Percentiles rank a stretch among this genome's conserved stretches.
Evolutionary conservation across 2,329 filamentous ascomycete species (phyloP).

Genomic region (Sporothrix variecibatus): DNA sequence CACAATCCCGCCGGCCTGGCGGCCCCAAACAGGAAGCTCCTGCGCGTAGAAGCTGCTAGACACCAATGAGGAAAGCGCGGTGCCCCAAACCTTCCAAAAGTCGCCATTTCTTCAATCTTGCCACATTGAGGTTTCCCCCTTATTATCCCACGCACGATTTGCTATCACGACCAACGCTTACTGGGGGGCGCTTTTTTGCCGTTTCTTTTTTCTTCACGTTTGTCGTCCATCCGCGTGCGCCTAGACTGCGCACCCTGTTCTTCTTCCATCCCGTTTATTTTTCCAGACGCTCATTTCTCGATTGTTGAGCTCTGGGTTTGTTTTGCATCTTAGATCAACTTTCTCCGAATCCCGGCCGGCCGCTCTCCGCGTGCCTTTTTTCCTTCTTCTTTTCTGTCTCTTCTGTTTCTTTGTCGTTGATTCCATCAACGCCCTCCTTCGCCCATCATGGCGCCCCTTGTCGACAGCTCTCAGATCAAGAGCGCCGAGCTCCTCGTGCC

Average conservation of each 20-base stretch:
- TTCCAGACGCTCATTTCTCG: neutral
- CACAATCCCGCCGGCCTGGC: neutral
- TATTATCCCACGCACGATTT: constrained; percentile 20
- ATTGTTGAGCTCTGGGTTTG: neutral
- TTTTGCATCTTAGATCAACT: neutral
- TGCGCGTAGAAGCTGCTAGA: constrained; percentile 22
- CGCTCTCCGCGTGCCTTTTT: constrained; percentile 24
- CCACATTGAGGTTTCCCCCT: constrained; percentile 25
- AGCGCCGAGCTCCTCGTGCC: constrained; percentile 86
- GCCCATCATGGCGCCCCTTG: constrained; percentile 69
- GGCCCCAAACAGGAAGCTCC: constrained; percentile 27
- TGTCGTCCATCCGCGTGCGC: constrained; percentile 18
- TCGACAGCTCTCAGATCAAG: constrained; percentile 89
- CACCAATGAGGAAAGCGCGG: constrained; percentile 24
- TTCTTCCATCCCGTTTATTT: neutral
- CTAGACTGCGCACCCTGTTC: neutral
- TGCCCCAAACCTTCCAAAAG: constrained; percentile 14
- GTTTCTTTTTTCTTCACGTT: neutral
- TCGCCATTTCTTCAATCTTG: constrained; percentile 22
- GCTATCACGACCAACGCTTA: constrained; percentile 18
- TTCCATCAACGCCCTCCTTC: neutral
- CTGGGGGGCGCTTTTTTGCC: neutral
- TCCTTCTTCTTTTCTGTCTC: neutral
- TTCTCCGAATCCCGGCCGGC: constrained; percentile 21
- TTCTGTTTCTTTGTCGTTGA: constrained; percentile 5